Conservation (phyloP, 495 filamentous ascomycete genomes). For the Aspergillus hancockii region DNA sequence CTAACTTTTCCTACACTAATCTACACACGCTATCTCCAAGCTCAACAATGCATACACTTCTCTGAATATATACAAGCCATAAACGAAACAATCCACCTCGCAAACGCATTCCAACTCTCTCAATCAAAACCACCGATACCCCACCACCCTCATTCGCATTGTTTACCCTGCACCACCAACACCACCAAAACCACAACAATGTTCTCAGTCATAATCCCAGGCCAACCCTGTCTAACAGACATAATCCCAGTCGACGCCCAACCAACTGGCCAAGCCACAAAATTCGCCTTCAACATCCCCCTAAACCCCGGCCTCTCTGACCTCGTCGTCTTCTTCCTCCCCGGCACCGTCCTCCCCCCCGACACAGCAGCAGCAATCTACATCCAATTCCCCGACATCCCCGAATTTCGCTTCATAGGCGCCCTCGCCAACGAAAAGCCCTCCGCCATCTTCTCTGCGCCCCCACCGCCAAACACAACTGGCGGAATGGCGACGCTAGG, state of each 20-base stretch:
- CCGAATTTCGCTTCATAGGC: slow-evolving; percentile 77
- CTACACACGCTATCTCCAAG: neutral
- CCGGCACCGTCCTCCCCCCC: slow-evolving; percentile 69
- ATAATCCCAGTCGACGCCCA: slow-evolving; percentile 53
- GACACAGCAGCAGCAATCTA: slow-evolving; percentile 87
- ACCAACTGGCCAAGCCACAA: slow-evolving; percentile 55
- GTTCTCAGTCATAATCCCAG: slow-evolving; percentile 60
- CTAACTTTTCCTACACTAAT: neutral
- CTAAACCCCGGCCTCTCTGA: slow-evolving; percentile 66
- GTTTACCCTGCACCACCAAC: neutral
- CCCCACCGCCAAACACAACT: slow-evolving; percentile 24
- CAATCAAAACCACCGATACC: neutral
- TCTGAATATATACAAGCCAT: too few relatives aligned
- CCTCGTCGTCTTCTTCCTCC: slow-evolving; percentile 86
- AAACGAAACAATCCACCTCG: too few relatives aligned
- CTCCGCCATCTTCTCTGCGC: slow-evolving; percentile 80
- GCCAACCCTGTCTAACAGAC: slow-evolving; percentile 62
- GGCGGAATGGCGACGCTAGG: slow-evolving; percentile 65
- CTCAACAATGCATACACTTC: slow-evolving; percentile 2
- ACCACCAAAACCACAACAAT: slow-evolving; percentile 29
- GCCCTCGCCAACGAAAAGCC: slow-evolving; percentile 87
- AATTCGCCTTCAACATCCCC: slow-evolving; percentile 67
- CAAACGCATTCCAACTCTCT: neutral
- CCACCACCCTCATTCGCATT: neutral
- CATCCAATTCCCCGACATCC: slow-evolving; percentile 61